Evolutionary conservation across 1,139 yeast genomes (phyloP), one percentile per base, ranked within the genome.

Genomic region (Candida sanyaensis): DNA sequence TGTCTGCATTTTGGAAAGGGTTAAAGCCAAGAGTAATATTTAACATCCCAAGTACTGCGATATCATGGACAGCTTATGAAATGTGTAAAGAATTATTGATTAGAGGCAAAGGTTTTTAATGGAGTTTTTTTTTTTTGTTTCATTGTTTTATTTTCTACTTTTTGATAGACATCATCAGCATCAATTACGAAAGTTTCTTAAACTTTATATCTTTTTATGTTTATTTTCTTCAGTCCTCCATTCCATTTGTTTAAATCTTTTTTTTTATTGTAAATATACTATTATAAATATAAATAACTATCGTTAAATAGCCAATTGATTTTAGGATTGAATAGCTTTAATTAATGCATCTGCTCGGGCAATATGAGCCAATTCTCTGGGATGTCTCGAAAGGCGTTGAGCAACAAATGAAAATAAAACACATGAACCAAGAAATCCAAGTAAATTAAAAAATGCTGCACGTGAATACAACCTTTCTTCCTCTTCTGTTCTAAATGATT

Each of bases 51-150:
- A 87, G 96, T 43, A 92, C 99, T 10, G 99, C 99, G 31, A 92
- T 93, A 52, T 86, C 96, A 55, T 93, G 99, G 99, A 93, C 98
- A 1, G 92, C 97, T 23, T 93, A 95, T 67, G 99, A 93, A 66
- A 89, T 92, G 95, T 98, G 97, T 39, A 93, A 93, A 69, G 88
- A 84, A 58, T 76, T 86, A 44, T 68, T 80, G 58, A 63, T 69
- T 38, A 64, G 55, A 53, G 55, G 58, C 36, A 57, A 50, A 46
- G 32, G 40, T 21, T 37, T 37, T 28, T 38, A 43, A 34, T 23
- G n/a, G n/a, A n/a, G n/a, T 32, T 33, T 33, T 12, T 7, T 5
- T 17, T 26, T 39, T 23, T 32, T 23, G 21, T 17, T 17, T 17
- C 21, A 17, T 17, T 17, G 21, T 17, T 17, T 17, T 17, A 17